These are phyloP conservation scores for Macrolepiota fuliginosa DNA, from an alignment of 768 basidiomycete species.

Conservation along the genomic window DNA sequence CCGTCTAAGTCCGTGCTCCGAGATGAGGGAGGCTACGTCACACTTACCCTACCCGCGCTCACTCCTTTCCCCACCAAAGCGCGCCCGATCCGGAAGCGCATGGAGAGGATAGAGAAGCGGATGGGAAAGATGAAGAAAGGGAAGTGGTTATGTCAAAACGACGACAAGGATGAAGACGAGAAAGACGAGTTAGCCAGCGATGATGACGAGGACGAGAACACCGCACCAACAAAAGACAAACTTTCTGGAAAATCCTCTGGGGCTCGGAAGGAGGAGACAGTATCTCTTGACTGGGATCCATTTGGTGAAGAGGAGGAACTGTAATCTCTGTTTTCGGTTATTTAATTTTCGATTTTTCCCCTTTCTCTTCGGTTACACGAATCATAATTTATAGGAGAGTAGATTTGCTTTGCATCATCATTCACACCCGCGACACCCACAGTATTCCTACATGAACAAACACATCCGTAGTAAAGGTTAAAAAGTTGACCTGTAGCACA, in stretches of 20 bases:
- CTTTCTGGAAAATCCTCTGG: constrained; percentile 1
- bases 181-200: constrained; percentile 15
- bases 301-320: constrained; percentile 30
- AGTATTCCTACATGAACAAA: neutral
- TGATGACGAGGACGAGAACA: constrained; percentile 10
- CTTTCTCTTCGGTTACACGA: neutral
- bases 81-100: constrained; percentile 34
- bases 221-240: neutral
- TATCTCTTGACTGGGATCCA: constrained; percentile 25
- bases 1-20: constrained; percentile 5
- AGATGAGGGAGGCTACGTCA: constrained; percentile 14
- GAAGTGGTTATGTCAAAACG: constrained; percentile 27
- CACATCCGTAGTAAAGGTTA: neutral
- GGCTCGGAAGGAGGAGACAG: constrained; percentile 7
- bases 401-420: neutral
- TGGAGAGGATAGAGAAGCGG: constrained; percentile 25
- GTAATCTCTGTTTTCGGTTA: constrained; percentile 9
- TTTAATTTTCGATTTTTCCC: neutral
- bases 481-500: neutral
- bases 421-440: neutral
- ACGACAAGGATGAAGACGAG: constrained; percentile 28
- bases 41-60: constrained; percentile 18
- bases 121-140: constrained; percentile 30
- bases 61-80: constrained; percentile 42
- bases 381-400: neutral